phyloP scores from a whole-genome alignment of 2,329 filamentous ascomycete genomes.

The Scopulariopsis brevicaulis region DNA sequence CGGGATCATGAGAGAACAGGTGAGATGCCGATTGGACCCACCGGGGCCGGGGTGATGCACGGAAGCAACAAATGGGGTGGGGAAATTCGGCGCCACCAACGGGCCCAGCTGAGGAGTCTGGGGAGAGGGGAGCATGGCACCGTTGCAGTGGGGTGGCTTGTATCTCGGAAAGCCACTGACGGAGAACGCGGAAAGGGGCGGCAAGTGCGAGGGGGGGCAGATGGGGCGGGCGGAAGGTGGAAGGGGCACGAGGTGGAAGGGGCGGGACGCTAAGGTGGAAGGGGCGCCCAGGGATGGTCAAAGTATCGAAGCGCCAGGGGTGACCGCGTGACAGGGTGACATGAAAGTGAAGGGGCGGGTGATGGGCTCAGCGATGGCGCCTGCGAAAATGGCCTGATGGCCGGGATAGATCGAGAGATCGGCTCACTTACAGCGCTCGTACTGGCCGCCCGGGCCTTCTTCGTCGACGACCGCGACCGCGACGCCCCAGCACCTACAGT shows the following conservation, averaged over 20 bases:
- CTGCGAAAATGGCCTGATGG: constrained; percentile 1
- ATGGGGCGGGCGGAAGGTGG: no score
- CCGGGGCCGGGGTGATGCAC: not conserved
- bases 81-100: not conserved
- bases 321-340: not conserved
- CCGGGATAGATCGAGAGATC: constrained; percentile 1
- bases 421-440: constrained; percentile 2
- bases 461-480: not conserved
- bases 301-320: not conserved
- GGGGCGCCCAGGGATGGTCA: not conserved
- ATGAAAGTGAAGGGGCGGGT: not conserved
- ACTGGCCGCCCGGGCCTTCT: not conserved
- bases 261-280: not conserved
- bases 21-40: not conserved
- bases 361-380: not conserved
- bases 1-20: not conserved
- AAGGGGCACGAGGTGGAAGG: no score
- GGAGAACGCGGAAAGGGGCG: not conserved
- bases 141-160: not conserved
- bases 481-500: constrained; percentile 1
- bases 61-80: not conserved
- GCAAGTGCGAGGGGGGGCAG: no score
- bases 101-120: not conserved
- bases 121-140: not conserved
- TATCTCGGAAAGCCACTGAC: not conserved